Conservation (phyloP, 2,329 filamentous ascomycete genomes). For the Alternaria panax region DNA sequence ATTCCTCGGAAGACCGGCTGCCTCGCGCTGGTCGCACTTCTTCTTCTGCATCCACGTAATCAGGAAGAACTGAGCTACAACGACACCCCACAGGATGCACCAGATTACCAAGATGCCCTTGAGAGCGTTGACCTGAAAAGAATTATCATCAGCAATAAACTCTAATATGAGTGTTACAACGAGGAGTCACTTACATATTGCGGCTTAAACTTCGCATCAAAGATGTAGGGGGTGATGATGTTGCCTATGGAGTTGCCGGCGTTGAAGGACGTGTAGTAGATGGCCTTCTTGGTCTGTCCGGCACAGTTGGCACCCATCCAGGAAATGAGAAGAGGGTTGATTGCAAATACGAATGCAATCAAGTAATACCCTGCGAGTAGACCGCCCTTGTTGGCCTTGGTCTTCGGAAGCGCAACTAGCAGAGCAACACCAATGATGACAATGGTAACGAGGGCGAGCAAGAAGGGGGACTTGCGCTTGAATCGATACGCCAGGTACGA, state of each 20-base stretch:
- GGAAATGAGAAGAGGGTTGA: conserved; percentile 69
- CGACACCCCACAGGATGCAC: conserved; percentile 31
- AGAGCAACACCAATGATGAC: conserved; percentile 68
- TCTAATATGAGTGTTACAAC: background rate
- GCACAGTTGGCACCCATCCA: conserved; percentile 76
- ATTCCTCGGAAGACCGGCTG: conserved; percentile 28
- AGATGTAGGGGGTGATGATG: conserved; percentile 53
- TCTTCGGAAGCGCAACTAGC: conserved; percentile 60
- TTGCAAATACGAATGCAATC: conserved; percentile 70
- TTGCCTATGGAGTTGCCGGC: conserved; percentile 69
- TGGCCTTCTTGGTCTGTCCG: conserved; percentile 71
- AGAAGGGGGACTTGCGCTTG: conserved; percentile 66
- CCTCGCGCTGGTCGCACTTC: conserved; percentile 30
- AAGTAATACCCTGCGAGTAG: conserved; percentile 70
- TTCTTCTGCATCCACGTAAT: conserved; percentile 33
- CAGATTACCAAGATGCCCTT: conserved; percentile 32
- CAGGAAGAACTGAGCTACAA: conserved; percentile 21
- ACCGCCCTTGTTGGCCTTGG: conserved; percentile 52
- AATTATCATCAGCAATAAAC: background rate
- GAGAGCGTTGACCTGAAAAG: conserved; percentile 25
- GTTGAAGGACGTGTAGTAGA: conserved; percentile 70
- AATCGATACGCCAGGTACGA: conserved; percentile 65
- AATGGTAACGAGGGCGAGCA: conserved; percentile 55
- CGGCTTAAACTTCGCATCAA: conserved; percentile 28
- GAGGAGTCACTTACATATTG: conserved; percentile 28